Conservation (phyloP, 257 asterid species). For the Eustoma russellianum region DNA sequence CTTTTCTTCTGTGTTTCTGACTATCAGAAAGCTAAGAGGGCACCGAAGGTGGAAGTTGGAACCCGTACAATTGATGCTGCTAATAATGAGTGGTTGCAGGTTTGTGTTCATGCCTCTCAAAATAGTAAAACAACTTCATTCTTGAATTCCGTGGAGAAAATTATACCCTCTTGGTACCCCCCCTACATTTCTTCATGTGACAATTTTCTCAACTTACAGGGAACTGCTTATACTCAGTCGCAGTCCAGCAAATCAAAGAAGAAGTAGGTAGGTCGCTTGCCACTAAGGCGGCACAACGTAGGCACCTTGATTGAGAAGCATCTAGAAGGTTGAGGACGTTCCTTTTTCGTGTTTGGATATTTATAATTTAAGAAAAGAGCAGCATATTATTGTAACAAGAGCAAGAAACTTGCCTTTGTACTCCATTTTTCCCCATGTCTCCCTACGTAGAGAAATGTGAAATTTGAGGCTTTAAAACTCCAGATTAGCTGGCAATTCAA, state of each 20-base stretch:
- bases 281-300: conserved; percentile 20
- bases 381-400: conserved; percentile 49
- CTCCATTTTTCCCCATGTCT: conserved; percentile 1
- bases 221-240: conserved; percentile 75
- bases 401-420: conserved; percentile 17
- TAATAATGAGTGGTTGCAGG: conserved; percentile 71
- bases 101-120: no score
- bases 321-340: conserved; percentile 14
- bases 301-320: conserved; percentile 12
- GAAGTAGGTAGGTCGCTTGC: conserved; percentile 47
- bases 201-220: conserved; percentile 28
- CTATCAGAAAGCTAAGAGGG: conserved; percentile 76
- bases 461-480: conserved; percentile 12
- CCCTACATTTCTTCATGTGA: not conserved
- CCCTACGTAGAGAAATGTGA: conserved; percentile 8
- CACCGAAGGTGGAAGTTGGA: conserved; percentile 97
- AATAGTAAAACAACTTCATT: no score
- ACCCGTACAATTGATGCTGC: conserved; percentile 82
- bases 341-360: conserved; percentile 11
- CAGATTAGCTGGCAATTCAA: conserved; percentile 21
- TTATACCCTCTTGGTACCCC: no score
- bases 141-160: not conserved
- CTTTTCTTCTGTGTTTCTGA: not conserved
- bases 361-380: conserved; percentile 13
- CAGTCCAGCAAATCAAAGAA: conserved; percentile 64